Evolutionary conservation across 768 basidiomycete genomes (phyloP).

Genomic region (Lactarius hengduanensis): DNA sequence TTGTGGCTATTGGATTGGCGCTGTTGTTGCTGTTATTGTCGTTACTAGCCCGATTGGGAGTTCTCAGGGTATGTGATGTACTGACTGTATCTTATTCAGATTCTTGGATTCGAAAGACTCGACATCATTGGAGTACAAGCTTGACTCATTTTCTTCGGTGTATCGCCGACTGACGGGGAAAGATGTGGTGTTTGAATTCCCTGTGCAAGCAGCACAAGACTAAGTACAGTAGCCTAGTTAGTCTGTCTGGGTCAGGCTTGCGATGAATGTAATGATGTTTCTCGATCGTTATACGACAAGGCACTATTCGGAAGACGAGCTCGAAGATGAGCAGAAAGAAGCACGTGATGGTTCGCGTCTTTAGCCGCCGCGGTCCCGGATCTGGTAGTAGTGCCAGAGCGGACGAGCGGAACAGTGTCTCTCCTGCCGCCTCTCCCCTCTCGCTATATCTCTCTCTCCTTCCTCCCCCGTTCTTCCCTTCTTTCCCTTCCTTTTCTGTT

Average conservation of each 20-base stretch:
- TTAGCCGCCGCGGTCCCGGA: not conserved
- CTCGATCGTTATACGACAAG: not conserved
- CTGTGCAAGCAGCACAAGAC: constrained; percentile 62
- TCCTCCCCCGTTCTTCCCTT: not conserved
- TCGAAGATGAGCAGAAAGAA: not conserved
- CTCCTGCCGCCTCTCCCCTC: not conserved
- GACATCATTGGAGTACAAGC: constrained; percentile 98
- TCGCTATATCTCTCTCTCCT: constrained; percentile 35
- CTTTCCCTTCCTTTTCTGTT: constrained; percentile 8
- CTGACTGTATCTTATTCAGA: constrained; percentile 41
- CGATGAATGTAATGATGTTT: not conserved
- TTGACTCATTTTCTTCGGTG: constrained; percentile 97
- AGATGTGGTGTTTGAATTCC: constrained; percentile 95
- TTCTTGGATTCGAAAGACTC: constrained; percentile 98
- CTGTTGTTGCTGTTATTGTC: not conserved
- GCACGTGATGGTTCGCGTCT: constrained; percentile 2
- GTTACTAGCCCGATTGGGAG: constrained; percentile 15
- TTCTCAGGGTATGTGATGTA: not conserved
- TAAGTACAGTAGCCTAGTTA: constrained; percentile 38
- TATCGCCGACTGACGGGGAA: constrained; percentile 95
- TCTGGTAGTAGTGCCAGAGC: not conserved
- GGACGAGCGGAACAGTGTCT: not conserved
- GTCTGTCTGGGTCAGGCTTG: not conserved
- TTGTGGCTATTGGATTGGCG: constrained; percentile 14
- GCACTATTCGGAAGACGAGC: not conserved